Percentiles rank a stretch among this genome's conserved stretches.
Evolutionary conservation across 345 rosid genomes (phyloP).

Genomic region (Corchorus olitorius): DNA sequence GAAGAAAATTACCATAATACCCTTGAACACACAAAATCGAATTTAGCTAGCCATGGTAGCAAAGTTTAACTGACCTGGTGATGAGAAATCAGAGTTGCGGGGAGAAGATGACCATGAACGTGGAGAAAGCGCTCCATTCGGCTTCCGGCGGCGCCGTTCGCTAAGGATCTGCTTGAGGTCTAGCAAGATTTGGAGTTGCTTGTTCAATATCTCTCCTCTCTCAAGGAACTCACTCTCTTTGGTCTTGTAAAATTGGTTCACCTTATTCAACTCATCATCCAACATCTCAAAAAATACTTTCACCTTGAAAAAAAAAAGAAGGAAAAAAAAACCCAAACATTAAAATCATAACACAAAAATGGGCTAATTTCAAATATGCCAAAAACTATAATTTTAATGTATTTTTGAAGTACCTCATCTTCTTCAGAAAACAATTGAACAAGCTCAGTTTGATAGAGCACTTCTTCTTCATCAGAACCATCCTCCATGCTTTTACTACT

Average conservation of each 20-base stretch:
- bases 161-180: conserved; percentile 59
- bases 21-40: conserved; percentile 4
- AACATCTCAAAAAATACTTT: conserved; percentile 62
- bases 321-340: neutral
- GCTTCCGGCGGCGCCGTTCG: conserved; percentile 53
- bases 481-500: conserved; percentile 53
- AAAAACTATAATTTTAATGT: neutral
- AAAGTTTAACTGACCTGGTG: conserved; percentile 37
- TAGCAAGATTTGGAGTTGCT: conserved; percentile 67
- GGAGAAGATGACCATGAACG: conserved; percentile 55
- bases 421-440: conserved; percentile 87
- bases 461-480: conserved; percentile 52
- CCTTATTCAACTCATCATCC: conserved; percentile 82
- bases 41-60: neutral
- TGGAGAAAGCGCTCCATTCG: conserved; percentile 28
- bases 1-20: neutral
- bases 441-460: conserved; percentile 81
- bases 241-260: conserved; percentile 75
- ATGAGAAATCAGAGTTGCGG: conserved; percentile 56
- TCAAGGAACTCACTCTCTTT: conserved; percentile 79
- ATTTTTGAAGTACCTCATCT: conserved; percentile 63
- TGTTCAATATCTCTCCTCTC: conserved; percentile 72
- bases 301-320: conserved; percentile 41
- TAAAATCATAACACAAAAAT: neutral
- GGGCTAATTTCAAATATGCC: neutral